These are phyloP conservation scores for Marsdenia floribunda DNA, from an alignment of 257 asterid genomes.

Conservation along the genomic window DNA sequence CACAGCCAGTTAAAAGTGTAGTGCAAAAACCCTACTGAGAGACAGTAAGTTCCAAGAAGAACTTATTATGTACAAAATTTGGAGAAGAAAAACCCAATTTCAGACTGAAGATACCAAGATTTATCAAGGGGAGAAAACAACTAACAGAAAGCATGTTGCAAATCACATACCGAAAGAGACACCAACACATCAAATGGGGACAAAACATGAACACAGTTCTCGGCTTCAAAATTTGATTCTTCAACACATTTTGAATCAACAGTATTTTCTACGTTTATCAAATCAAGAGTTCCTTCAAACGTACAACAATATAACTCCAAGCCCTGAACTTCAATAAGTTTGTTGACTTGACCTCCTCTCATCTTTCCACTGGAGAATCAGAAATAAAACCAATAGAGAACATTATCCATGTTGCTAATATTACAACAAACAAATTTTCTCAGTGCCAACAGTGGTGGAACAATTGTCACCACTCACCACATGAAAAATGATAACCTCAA, in stretches of 20 bases:
- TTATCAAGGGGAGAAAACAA: background rate
- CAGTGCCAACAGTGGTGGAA: background rate
- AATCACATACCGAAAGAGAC: conserved; percentile 63
- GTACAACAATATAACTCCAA: conserved; percentile 69
- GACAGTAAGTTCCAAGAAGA: background rate
- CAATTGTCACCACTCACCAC: background rate
- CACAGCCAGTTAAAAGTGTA: background rate
- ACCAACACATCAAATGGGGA: conserved; percentile 61
- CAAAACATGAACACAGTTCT: conserved; percentile 39
- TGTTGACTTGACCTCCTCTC: conserved; percentile 84
- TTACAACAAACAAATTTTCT: background rate
- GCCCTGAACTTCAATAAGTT: conserved; percentile 68
- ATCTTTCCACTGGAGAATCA: conserved; percentile 55
- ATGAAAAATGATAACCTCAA: background rate
- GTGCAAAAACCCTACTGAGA: background rate
- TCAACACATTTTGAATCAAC: conserved; percentile 27
- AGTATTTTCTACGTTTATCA: conserved; percentile 26
- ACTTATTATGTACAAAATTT: background rate
- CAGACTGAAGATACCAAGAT: background rate
- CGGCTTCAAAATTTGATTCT: conserved; percentile 31
- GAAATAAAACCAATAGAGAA: conserved; percentile 21
- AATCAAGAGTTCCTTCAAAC: conserved; percentile 33
- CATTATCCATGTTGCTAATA: background rate
- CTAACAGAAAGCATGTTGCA: conserved; percentile 9
- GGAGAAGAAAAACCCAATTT: background rate